A percentile compares a stretch with the other conserved stretches of the same genome.
These are phyloP conservation scores for Paramecium caudatum DNA, from an alignment of 73 alveolate species.

Conservation along the genomic window DNA sequence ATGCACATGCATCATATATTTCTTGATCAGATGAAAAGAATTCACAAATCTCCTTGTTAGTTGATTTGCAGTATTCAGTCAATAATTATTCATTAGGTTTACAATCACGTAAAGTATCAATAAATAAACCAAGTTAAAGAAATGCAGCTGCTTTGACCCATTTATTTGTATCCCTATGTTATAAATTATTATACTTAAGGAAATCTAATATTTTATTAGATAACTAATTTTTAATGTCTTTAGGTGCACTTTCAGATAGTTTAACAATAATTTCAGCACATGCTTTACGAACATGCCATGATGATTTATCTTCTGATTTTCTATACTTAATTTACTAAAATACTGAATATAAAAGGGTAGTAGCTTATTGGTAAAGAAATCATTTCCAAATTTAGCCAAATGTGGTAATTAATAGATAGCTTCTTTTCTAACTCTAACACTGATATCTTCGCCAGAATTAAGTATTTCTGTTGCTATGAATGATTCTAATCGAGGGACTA, in stretches of 20 bases:
- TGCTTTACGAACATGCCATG: constrained; percentile 92
- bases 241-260: constrained; percentile 79
- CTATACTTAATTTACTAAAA: constrained; percentile 36
- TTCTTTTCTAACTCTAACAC: constrained; percentile 40
- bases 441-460: constrained; percentile 26
- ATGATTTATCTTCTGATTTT: constrained; percentile 79
- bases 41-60: constrained; percentile 48
- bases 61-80: constrained; percentile 81
- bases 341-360: constrained; percentile 22
- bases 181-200: constrained; percentile 73
- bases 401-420: background rate
- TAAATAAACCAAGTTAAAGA: constrained; percentile 83
- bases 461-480: background rate
- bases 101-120: constrained; percentile 78
- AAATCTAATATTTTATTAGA: constrained; percentile 83
- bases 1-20: constrained; percentile 76
- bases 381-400: constrained; percentile 21
- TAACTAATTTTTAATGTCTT: constrained; percentile 74
- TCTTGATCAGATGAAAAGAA: constrained; percentile 76
- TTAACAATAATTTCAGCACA: constrained; percentile 88
- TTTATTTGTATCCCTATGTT: constrained; percentile 74
- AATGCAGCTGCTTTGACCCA: constrained; percentile 91
- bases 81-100: constrained; percentile 78
- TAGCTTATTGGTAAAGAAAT: background rate
- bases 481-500: background rate